Evolutionary conservation across 805 yeast species (phyloP).

Genomic region (Kockiozyma suomiensis): DNA sequence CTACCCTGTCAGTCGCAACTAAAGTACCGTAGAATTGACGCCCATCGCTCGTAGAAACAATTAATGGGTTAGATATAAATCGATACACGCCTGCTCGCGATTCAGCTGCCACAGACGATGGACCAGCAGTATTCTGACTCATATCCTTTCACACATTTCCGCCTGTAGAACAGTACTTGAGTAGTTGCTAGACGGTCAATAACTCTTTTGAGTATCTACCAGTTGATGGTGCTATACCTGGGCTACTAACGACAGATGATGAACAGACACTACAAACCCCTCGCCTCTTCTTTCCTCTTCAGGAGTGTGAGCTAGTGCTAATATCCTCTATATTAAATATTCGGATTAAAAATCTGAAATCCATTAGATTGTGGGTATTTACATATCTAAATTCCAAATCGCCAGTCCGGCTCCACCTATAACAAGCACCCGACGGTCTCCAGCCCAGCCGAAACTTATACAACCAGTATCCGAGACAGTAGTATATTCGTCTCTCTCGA

Average conservation of each 20-base stretch:
- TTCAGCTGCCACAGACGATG: not conserved
- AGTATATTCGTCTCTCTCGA: constrained; percentile 57
- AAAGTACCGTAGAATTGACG: constrained; percentile 33
- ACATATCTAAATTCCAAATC: constrained; percentile 7
- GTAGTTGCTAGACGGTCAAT: too few species aligned
- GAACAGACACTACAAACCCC: too few species aligned
- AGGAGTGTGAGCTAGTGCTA: too few species aligned
- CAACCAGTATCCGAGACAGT: constrained; percentile 92
- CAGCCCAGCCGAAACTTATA: constrained; percentile 48
- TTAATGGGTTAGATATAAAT: constrained; percentile 20
- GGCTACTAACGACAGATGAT: too few species aligned
- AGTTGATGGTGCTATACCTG: too few species aligned
- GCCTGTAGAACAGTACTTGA: too few species aligned
- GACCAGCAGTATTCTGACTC: not conserved
- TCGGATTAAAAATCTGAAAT: too few species aligned
- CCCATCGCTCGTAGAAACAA: constrained; percentile 29
- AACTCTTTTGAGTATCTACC: too few species aligned
- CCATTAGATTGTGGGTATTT: too few species aligned
- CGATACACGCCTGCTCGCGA: constrained; percentile 39
- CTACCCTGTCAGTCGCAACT: constrained; percentile 33
- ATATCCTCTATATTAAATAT: too few species aligned
- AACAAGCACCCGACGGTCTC: constrained; percentile 44
- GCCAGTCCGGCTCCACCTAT: constrained; percentile 88
- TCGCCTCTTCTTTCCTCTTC: too few species aligned
- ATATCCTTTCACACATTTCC: constrained; percentile 1